Evolutionary conservation across 352 stramenopile species (phyloP).

Genomic region (Globisporangium ultimum): DNA sequence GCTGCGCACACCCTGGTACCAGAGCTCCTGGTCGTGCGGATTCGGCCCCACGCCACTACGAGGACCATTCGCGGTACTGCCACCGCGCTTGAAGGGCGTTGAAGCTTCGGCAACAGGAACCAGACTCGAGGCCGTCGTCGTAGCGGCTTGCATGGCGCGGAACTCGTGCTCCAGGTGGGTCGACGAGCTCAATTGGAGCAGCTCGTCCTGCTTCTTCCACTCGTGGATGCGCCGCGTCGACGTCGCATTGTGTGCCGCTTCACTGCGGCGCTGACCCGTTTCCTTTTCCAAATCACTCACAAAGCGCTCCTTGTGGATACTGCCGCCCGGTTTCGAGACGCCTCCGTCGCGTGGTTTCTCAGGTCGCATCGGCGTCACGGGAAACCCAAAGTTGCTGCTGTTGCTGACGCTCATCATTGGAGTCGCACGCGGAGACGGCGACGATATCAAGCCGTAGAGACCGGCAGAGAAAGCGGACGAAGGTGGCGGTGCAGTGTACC

Average conservation of each 20-base stretch:
- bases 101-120: neutral
- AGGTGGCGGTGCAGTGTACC: constrained; percentile 16
- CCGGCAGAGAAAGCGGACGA: constrained; percentile 1
- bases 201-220: constrained; percentile 28
- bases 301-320: constrained; percentile 66
- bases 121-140: neutral
- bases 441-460: constrained; percentile 6
- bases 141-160: constrained; percentile 22
- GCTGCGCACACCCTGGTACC: constrained; percentile 66
- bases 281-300: constrained; percentile 70
- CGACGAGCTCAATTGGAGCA: constrained; percentile 19
- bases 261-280: constrained; percentile 55
- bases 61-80: neutral
- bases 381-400: neutral
- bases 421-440: constrained; percentile 8
- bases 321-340: constrained; percentile 19
- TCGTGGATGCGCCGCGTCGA: constrained; percentile 28
- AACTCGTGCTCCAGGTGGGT: constrained; percentile 52
- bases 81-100: too few relatives aligned
- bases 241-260: constrained; percentile 4
- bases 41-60: neutral
- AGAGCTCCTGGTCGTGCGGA: constrained; percentile 50
- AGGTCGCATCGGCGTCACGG: constrained; percentile 44
- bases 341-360: constrained; percentile 36
- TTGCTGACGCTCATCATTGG: constrained; percentile 8